Evolutionary conservation across 768 basidiomycete genomes (phyloP).

Genomic region (Termitomyces sp.): DNA sequence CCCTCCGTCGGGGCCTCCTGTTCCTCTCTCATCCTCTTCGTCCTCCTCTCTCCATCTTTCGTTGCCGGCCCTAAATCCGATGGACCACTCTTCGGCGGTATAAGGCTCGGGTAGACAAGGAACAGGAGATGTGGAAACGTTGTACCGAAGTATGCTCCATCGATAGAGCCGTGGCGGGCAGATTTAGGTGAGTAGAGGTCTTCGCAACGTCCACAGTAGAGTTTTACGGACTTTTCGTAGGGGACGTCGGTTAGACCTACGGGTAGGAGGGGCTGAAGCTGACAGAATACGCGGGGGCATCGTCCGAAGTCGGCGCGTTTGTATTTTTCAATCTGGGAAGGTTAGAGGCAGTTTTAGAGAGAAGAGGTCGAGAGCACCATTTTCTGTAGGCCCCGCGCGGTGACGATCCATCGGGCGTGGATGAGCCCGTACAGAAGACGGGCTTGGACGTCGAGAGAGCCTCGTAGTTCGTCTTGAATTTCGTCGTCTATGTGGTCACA

Average conservation of each 20-base stretch:
- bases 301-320: constrained; percentile 98
- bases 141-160: constrained; percentile 98
- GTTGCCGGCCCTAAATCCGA: constrained; percentile 28
- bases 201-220: constrained; percentile 97
- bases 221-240: constrained; percentile 98
- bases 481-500: constrained; percentile 66
- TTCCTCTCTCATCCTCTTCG: constrained; percentile 43
- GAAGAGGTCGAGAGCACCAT: constrained; percentile 56
- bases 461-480: constrained; percentile 90
- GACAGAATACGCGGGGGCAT: constrained; percentile 96
- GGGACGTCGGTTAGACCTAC: constrained; percentile 97
- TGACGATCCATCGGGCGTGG: constrained; percentile 96
- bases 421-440: constrained; percentile 93
- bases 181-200: constrained; percentile 98
- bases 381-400: constrained; percentile 87
- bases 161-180: constrained; percentile 94
- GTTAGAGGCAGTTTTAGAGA: background rate
- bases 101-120: constrained; percentile 93
- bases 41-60: constrained; percentile 29
- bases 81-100: constrained; percentile 74
- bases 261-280: constrained; percentile 91
- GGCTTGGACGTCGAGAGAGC: constrained; percentile 90
- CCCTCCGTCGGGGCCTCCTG: constrained; percentile 57
- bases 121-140: constrained; percentile 97
- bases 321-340: constrained; percentile 85